These are phyloP conservation scores for Cucurbita maxima DNA, from an alignment of 306 rosid species.

Conservation along the genomic window DNA sequence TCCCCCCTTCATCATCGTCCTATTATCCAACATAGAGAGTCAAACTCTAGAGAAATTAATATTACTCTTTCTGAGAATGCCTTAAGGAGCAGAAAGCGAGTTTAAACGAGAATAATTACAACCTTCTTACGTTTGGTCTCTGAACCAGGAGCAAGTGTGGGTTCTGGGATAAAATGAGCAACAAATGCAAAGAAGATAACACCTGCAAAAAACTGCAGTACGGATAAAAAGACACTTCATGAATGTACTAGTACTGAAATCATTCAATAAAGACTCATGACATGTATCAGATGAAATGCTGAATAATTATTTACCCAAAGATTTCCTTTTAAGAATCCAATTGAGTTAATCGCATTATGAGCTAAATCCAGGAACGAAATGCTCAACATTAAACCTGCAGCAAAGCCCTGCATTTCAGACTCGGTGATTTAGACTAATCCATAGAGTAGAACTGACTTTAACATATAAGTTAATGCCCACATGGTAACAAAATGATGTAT, in stretches of 20 bases:
- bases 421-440: background rate
- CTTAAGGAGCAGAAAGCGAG: background rate
- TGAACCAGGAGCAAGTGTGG: conserved; percentile 51
- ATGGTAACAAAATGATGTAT: background rate
- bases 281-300: background rate
- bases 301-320: conserved; percentile 55
- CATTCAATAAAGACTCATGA: background rate
- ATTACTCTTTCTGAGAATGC: background rate
- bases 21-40: conserved; percentile 30
- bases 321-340: conserved; percentile 86
- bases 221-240: conserved; percentile 3
- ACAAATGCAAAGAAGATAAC: conserved; percentile 71
- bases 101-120: background rate
- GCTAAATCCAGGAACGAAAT: conserved; percentile 95
- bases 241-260: background rate
- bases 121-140: conserved; percentile 63
- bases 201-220: conserved; percentile 76
- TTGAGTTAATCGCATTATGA: conserved; percentile 85
- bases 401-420: conserved; percentile 59
- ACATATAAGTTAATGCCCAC: background rate
- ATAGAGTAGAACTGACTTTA: background rate
- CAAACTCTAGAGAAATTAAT: conserved; percentile 14
- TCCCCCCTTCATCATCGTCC: conserved; percentile 72
- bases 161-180: conserved; percentile 81
- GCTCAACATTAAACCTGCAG: conserved; percentile 94